Base-by-base conservation (phyloP, 2,329 filamentous ascomycete species). In the Xylaria sp. region DNA sequence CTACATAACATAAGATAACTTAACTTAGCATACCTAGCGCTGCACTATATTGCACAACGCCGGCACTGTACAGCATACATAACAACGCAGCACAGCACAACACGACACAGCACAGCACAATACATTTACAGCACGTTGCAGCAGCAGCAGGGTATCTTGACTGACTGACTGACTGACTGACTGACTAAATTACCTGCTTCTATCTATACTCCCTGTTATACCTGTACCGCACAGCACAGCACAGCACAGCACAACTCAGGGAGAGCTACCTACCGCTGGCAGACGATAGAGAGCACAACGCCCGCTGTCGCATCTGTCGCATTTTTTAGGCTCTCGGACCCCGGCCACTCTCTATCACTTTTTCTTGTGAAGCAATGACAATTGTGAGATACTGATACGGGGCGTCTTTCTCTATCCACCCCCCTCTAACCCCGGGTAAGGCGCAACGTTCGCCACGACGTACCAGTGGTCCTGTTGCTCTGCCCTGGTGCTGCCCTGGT, bases 321-420 rank as follows among this genome's bases (percentile, higher is more conserved):
- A 72, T 72, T 74, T 74, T 15, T 73, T 67, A 71, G 69, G 69
- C 70, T 70, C 71, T 71, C 65, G 70, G 61, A 75, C 71, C 75
- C 74, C 61, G 68, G 71, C 71, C 43, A 18, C 41, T 33, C 41
- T 33, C 43, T 43, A 25, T 51, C 23, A 59, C 59, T 49, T 43
- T 49, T 43, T 54, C 72, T 68, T 63, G 73, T 74, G 76, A 74
- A 73, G 77, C 74, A 75, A 78, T 80, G 75, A 75, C 73, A 75
- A 72, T 76, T 72, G 75, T 78, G 76, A 78, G 77, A 79, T 76
- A 71, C 67, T 71, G 75, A 74, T 68, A 72, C 71, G 70, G 73
- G 72, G 66, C 72, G 57, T 70, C 72, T 70, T 74, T 72, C 73
- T 72, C 70, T 71, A 71, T 69, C 71, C 78, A 75, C 75, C 72